Percentiles rank a stretch among this genome's conserved stretches.
These are phyloP conservation scores for Artemisia argyi DNA, from an alignment of 129 eudicot species.

Conservation along the genomic window DNA sequence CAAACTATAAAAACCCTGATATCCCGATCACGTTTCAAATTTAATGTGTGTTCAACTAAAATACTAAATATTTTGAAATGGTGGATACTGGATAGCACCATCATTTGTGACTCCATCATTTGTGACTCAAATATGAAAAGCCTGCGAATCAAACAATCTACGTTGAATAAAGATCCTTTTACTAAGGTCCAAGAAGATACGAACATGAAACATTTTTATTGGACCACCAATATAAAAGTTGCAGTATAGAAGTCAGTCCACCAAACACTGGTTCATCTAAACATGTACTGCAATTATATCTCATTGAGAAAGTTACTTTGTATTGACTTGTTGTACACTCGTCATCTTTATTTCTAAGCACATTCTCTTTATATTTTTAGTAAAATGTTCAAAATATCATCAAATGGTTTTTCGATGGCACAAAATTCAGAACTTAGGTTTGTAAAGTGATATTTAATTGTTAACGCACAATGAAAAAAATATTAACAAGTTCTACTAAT, in stretches of 20 bases:
- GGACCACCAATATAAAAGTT: constrained; percentile 8
- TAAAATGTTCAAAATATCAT: too few relatives aligned
- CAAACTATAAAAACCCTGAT: too few relatives aligned
- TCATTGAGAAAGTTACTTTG: neutral
- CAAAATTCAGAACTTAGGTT: too few relatives aligned
- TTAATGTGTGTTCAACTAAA: too few relatives aligned
- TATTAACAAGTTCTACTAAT: too few relatives aligned
- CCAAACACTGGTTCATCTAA: neutral
- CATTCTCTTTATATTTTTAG: too few relatives aligned
- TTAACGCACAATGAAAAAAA: too few relatives aligned
- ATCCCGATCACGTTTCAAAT: too few relatives aligned
- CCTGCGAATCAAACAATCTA: neutral
- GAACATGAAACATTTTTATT: neutral
- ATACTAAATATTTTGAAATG: too few relatives aligned
- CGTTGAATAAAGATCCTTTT: neutral
- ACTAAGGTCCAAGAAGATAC: constrained; percentile 11
- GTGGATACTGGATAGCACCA: neutral
- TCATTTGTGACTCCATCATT: neutral
- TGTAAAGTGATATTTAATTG: too few relatives aligned
- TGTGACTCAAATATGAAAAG: neutral
- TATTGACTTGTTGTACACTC: neutral
- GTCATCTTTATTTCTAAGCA: too few relatives aligned
- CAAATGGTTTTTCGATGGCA: too few relatives aligned
- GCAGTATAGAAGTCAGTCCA: neutral
- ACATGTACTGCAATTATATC: neutral